Evolutionary conservation across 441 rosid genomes (phyloP).

Genomic region (Dalechampia spathulata): DNA sequence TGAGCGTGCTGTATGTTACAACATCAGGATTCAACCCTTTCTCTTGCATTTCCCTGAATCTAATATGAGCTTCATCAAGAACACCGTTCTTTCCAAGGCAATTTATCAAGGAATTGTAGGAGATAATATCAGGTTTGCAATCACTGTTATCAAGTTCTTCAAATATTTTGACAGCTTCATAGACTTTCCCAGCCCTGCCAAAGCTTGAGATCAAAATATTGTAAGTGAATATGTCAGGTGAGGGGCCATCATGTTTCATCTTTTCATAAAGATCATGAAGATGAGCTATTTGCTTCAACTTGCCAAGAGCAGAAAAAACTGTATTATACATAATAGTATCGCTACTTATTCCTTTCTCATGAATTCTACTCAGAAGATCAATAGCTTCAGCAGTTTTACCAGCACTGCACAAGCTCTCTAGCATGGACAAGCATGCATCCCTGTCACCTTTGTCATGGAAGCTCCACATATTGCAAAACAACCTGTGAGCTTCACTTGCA

Average conservation of each 20-base stretch:
- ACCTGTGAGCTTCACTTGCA: slow-evolving; percentile 75
- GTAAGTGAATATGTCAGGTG: slow-evolving; percentile 71
- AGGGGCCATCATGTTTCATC: slow-evolving; percentile 71
- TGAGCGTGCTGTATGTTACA: slow-evolving; percentile 82
- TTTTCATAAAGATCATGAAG: slow-evolving; percentile 64
- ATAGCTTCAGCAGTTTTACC: slow-evolving; percentile 83
- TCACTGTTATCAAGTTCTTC: slow-evolving; percentile 77
- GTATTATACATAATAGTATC: slow-evolving; percentile 76
- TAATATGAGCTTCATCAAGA: slow-evolving; percentile 92
- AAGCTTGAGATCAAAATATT: slow-evolving; percentile 81
- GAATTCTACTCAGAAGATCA: slow-evolving; percentile 61
- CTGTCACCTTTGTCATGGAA: slow-evolving; percentile 73
- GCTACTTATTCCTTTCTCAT: slow-evolving; percentile 58
- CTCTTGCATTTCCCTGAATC: slow-evolving; percentile 89
- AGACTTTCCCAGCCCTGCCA: slow-evolving; percentile 63
- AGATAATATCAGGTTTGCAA: slow-evolving; percentile 66
- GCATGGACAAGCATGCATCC: slow-evolving; percentile 61
- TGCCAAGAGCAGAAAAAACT: slow-evolving; percentile 67
- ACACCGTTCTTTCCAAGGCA: slow-evolving; percentile 91
- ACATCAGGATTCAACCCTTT: slow-evolving; percentile 86
- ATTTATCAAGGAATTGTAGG: slow-evolving; percentile 84
- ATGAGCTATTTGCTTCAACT: slow-evolving; percentile 60
- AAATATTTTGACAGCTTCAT: slow-evolving; percentile 56
- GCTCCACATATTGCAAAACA: slow-evolving; percentile 92
- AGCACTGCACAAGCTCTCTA: slow-evolving; percentile 66